Base-by-base conservation (phyloP, 2,329 filamentous ascomycete genomes). In the Phialophora verrucosa region DNA sequence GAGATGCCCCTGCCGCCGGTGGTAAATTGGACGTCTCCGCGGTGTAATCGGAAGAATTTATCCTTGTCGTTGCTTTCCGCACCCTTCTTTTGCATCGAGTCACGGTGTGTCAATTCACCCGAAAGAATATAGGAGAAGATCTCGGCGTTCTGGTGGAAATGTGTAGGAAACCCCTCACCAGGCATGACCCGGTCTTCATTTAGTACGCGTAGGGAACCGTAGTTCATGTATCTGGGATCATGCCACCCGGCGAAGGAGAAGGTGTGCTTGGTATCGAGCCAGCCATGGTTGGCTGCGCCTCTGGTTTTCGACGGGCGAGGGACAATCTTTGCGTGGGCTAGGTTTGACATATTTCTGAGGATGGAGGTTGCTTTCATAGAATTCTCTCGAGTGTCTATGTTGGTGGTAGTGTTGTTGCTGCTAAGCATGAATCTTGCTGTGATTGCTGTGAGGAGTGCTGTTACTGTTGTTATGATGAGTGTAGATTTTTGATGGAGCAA, bases 111-210 rank as follows among this genome's bases (percentile, higher is more conserved):
- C 69, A 96, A 85, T 79, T 94, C 91, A 70, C 93, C 92, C 55
- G 83, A 87, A n/a, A 96, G 83, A 74, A 96, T 90, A 80, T 96
- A 95, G 75, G 85, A 89, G 84, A 94, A 96, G 80, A 96, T 96
- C 78, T 96, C 91, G 77, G 92, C 93, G 77, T 96, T 91, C 69
- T 90, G 86, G 78, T 96, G 93, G 29, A 88, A 88, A 76, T 96
- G 93, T 0, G 91, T 93, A 3, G 92, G 91, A 80, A 96, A 96
- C 4, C 92, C 92, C 10, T 85, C 87, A 66, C 87, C 85, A 31
- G 88, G 81, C 73, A 87, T 85, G 38, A 96, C 92, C 38, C 91
- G 89, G 77, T 96, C 92, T 81, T 97, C 92, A 75, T 96, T 96
- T 74, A 96, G 88, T 47, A 96, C 92, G 64, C 92, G 88, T 55